Percentiles rank a stretch among this genome's conserved stretches.
Conservation (phyloP, 345 rosid genomes). For the Murraya paniculata region DNA sequence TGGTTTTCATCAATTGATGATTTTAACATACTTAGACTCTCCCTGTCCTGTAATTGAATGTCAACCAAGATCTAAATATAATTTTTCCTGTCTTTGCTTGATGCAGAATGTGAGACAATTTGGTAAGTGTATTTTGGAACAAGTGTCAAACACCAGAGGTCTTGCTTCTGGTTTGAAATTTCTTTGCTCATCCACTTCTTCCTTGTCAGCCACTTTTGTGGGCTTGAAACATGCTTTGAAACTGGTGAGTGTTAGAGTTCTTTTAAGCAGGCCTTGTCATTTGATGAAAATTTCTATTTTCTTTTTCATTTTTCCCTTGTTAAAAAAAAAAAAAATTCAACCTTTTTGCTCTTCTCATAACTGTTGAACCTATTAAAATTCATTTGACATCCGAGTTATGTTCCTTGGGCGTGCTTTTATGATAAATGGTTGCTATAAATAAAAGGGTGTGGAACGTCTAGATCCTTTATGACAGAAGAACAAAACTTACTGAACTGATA, state of each 20-base stretch:
- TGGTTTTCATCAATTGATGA: constrained; percentile 9
- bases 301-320: background rate
- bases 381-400: background rate
- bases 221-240: constrained; percentile 82
- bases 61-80: constrained; percentile 7
- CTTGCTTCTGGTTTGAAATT: constrained; percentile 82
- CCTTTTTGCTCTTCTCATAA: background rate
- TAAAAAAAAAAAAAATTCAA: background rate
- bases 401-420: background rate
- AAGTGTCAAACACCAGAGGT: constrained; percentile 78
- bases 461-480: background rate
- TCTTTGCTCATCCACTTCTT: constrained; percentile 62
- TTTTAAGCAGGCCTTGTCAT: constrained; percentile 11
- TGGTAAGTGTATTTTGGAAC: constrained; percentile 84
- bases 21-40: background rate
- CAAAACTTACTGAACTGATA: background rate
- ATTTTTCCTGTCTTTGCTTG: constrained; percentile 20
- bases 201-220: constrained; percentile 52
- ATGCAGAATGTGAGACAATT: constrained; percentile 82
- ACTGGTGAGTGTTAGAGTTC: constrained; percentile 51
- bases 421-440: background rate
- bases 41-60: constrained; percentile 4
- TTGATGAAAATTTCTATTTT: constrained; percentile 4
- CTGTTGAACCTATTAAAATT: background rate
- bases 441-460: background rate